Percentiles rank a stretch among this genome's conserved stretches.
Evolutionary conservation across 2,329 filamentous ascomycete species (phyloP).

Genomic region (Nannizziopsis arthrosporioides): DNA sequence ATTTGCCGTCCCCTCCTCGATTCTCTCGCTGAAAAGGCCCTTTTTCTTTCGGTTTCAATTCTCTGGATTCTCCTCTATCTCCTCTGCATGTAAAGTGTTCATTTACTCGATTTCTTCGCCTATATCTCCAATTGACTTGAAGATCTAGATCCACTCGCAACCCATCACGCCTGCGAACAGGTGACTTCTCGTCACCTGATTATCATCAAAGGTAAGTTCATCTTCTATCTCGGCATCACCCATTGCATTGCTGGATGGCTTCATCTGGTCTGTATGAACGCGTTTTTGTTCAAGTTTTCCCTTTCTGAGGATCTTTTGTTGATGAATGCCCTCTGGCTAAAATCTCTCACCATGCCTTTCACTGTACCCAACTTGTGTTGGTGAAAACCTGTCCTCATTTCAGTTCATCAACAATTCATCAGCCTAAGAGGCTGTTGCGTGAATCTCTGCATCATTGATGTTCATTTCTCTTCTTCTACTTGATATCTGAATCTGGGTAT

Average conservation of each 20-base stretch:
- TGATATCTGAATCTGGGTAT: background rate
- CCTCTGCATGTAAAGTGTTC: background rate
- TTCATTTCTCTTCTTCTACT: background rate
- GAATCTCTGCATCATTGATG: background rate
- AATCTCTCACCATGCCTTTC: slow-evolving; percentile 2
- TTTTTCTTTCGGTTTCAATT: background rate
- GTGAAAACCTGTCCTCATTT: background rate
- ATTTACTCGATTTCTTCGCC: slow-evolving; percentile 3
- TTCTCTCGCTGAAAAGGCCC: slow-evolving; percentile 1
- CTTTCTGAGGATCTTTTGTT: background rate
- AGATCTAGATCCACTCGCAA: slow-evolving; percentile 15
- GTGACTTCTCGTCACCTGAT: slow-evolving; percentile 18
- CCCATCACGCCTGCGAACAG: slow-evolving; percentile 11
- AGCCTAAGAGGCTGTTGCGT: too few relatives aligned
- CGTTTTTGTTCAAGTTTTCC: background rate
- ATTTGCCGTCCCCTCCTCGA: slow-evolving; percentile 14
- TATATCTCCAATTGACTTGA: slow-evolving; percentile 5
- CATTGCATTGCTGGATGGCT: background rate
- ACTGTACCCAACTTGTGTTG: too few relatives aligned
- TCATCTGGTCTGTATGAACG: background rate
- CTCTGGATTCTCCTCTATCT: background rate
- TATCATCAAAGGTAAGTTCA: slow-evolving; percentile 14
- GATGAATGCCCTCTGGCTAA: background rate
- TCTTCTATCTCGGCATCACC: slow-evolving; percentile 9
- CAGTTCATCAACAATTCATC: background rate